Conservation (phyloP, 2,329 filamentous ascomycete genomes). For the Ceratocystis colombiana region DNA sequence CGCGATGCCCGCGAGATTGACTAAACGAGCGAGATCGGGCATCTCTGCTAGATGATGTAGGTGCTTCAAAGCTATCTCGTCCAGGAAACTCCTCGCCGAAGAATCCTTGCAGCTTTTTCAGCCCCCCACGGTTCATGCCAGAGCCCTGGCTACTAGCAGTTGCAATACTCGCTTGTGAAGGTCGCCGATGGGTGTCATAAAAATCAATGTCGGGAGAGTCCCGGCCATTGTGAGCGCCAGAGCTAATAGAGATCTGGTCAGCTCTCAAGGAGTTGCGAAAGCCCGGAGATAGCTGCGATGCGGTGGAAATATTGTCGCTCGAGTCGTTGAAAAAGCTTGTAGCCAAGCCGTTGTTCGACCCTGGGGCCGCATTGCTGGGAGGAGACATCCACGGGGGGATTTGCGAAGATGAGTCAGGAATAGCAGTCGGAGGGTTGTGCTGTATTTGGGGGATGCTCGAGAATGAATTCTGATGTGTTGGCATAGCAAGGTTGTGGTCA, state of each 20-base stretch:
- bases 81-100: slow-evolving; percentile 82
- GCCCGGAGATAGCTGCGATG: slow-evolving; percentile 59
- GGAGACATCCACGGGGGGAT: slow-evolving; percentile 49
- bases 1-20: slow-evolving; percentile 49
- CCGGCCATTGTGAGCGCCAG: slow-evolving; percentile 34
- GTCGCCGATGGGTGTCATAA: slow-evolving; percentile 54
- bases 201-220: slow-evolving; percentile 53
- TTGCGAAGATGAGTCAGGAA: slow-evolving; percentile 43
- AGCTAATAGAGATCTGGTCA: slow-evolving; percentile 24
- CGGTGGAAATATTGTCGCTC: slow-evolving; percentile 54
- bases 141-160: slow-evolving; percentile 79
- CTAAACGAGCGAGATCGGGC: slow-evolving; percentile 54
- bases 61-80: slow-evolving; percentile 63
- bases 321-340: slow-evolving; percentile 67
- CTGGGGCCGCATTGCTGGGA: slow-evolving; percentile 27
- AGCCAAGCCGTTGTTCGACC: slow-evolving; percentile 34
- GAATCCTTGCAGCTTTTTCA: slow-evolving; percentile 79
- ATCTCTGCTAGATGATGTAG: slow-evolving; percentile 49
- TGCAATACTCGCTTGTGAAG: slow-evolving; percentile 78
- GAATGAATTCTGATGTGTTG: slow-evolving; percentile 5
- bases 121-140: slow-evolving; percentile 55
- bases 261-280: slow-evolving; percentile 38
- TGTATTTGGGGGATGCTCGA: slow-evolving; percentile 47
- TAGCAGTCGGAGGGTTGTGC: slow-evolving; percentile 48
- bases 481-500: neutral